phyloP scores from a whole-genome alignment of 495 filamentous ascomycete genomes.

The Elasticomyces elasticus region DNA sequence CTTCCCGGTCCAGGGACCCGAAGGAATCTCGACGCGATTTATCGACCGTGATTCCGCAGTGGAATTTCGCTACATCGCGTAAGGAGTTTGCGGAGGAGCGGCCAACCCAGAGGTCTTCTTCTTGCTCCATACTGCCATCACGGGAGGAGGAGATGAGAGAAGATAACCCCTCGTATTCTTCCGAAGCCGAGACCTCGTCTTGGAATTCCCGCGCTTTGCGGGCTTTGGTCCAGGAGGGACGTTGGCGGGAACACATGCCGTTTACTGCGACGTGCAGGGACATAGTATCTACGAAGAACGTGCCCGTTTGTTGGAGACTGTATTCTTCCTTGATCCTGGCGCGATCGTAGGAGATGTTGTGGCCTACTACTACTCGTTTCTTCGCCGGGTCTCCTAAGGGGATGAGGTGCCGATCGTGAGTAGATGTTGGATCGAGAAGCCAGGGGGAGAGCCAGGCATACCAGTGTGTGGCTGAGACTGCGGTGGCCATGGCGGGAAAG shows the following conservation, averaged over 20 bases:
- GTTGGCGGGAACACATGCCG: conserved; percentile 95
- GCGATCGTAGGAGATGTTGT: conserved; percentile 94
- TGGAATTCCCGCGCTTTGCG: conserved; percentile 78
- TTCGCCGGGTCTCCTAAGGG: conserved; percentile 66
- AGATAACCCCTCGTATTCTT: conserved; percentile 57
- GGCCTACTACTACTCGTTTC: conserved; percentile 73
- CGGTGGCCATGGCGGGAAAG: conserved; percentile 94
- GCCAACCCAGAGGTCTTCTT: conserved; percentile 91
- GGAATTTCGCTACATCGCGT: conserved; percentile 92
- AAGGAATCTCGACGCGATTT: conserved; percentile 82
- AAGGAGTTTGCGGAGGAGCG: conserved; percentile 91
- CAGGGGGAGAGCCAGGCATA: conserved; percentile 97
- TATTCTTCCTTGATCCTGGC: conserved; percentile 88
- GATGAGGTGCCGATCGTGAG: conserved; percentile 67
- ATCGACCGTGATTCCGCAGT: conserved; percentile 84
- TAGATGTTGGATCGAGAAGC: conserved; percentile 75
- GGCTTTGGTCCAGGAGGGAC: conserved; percentile 93
- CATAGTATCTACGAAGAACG: conserved; percentile 94
- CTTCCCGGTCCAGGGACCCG: conserved; percentile 65
- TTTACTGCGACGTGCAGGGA: conserved; percentile 96
- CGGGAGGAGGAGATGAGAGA: conserved; percentile 55
- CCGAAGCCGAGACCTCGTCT: conserved; percentile 67
- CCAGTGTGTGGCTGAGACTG: conserved; percentile 77
- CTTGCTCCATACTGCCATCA: conserved; percentile 56
- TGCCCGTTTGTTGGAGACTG: conserved; percentile 65